Evolutionary conservation across 139 green algal genomes (phyloP).

Genomic region (Microglena sp.): DNA sequence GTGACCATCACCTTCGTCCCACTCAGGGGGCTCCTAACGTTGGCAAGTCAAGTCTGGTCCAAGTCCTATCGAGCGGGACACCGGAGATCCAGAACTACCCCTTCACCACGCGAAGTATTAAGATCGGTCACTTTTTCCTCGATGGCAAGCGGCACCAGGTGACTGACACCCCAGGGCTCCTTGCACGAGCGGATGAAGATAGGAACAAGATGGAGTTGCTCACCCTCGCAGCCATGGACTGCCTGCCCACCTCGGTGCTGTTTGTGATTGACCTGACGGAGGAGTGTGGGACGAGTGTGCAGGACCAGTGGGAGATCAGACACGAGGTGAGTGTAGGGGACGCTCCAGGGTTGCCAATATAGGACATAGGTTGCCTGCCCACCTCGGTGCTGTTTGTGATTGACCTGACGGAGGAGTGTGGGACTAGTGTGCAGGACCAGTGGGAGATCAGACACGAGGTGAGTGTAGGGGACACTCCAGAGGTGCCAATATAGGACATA

Average conservation of each 20-base stretch:
- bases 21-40: constrained; percentile 90
- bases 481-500: too few relatives aligned
- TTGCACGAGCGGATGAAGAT: constrained; percentile 63
- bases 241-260: constrained; percentile 76
- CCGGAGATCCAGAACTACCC: constrained; percentile 92
- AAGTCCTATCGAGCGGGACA: constrained; percentile 67
- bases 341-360: too few relatives aligned
- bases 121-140: constrained; percentile 97
- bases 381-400: constrained; percentile 79
- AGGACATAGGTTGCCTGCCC: constrained; percentile 76
- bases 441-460: constrained; percentile 39
- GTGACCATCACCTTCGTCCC: too few relatives aligned
- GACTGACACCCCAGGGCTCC: constrained; percentile 92
- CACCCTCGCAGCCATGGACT: constrained; percentile 77
- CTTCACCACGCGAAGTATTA: constrained; percentile 93
- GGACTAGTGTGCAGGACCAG: constrained; percentile 67
- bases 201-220: constrained; percentile 94
- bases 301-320: constrained; percentile 63
- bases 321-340: not conserved
- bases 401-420: constrained; percentile 88
- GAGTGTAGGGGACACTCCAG: not conserved
- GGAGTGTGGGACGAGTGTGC: constrained; percentile 74
- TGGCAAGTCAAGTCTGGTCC: constrained; percentile 88
- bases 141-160: constrained; percentile 71
- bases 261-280: constrained; percentile 90